These are phyloP conservation scores for Xylaria venustula DNA, from an alignment of 495 filamentous ascomycete species.

Conservation along the genomic window DNA sequence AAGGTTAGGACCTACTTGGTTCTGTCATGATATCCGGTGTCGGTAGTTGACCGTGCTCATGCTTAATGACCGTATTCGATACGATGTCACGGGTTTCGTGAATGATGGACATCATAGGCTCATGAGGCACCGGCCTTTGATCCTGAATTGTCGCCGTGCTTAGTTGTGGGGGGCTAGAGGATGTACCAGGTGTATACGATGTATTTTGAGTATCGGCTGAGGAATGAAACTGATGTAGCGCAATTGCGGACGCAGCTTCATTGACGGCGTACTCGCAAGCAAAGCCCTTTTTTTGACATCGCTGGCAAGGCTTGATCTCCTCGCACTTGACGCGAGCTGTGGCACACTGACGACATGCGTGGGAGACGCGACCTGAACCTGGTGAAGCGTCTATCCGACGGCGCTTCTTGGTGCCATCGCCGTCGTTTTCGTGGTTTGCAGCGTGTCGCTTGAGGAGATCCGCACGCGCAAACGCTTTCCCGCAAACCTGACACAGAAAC, in stretches of 20 bases:
- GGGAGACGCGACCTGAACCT: slow-evolving; percentile 52
- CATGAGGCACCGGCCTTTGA: slow-evolving; percentile 6
- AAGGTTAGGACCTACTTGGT: slow-evolving; percentile 14
- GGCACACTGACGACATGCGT: slow-evolving; percentile 54
- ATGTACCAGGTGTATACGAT: slow-evolving; percentile 1
- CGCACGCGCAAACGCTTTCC: slow-evolving; percentile 54
- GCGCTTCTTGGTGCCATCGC: slow-evolving; percentile 42
- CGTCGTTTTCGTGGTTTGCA: slow-evolving; percentile 48
- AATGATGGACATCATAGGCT: slow-evolving; percentile 10
- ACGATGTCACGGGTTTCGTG: slow-evolving; percentile 5
- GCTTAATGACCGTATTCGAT: slow-evolving; percentile 12
- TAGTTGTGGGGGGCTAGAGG: not conserved
- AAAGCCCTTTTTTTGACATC: slow-evolving; percentile 46
- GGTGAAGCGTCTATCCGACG: slow-evolving; percentile 43
- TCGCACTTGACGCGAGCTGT: slow-evolving; percentile 56
- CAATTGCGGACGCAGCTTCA: slow-evolving; percentile 30
- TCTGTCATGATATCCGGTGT: slow-evolving; percentile 30
- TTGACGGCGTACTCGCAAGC: slow-evolving; percentile 45
- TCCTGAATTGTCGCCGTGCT: not conserved
- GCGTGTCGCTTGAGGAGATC: slow-evolving; percentile 56
- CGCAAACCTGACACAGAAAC: slow-evolving; percentile 48
- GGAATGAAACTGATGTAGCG: slow-evolving; percentile 36
- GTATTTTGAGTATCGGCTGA: slow-evolving; percentile 23
- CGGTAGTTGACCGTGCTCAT: slow-evolving; percentile 26
- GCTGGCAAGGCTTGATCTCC: slow-evolving; percentile 47